Percentiles rank a stretch among this genome's conserved stretches.
These are phyloP conservation scores for Lactuca sativa DNA, from an alignment of 129 eudicot species.

Conservation along the genomic window DNA sequence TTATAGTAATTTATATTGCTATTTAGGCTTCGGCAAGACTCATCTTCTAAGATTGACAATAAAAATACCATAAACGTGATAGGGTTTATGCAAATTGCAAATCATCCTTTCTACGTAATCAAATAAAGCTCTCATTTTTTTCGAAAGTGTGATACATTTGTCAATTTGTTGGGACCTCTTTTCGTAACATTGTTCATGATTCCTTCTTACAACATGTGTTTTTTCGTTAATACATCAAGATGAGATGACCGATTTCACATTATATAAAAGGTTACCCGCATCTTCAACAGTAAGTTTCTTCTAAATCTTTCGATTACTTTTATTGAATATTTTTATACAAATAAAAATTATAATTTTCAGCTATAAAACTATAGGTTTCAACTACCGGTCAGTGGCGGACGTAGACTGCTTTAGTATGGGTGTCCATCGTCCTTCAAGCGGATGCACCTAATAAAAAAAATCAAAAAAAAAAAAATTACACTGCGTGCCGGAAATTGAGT, in stretches of 20 bases:
- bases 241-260: not conserved
- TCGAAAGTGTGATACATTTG: not conserved
- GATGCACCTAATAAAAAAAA: too few relatives aligned
- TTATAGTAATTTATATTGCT: constrained; percentile 4
- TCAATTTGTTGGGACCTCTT: not conserved
- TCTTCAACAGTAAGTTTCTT: too few relatives aligned
- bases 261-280: not conserved
- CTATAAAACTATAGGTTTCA: too few relatives aligned
- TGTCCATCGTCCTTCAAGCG: too few relatives aligned
- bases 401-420: too few relatives aligned
- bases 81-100: not conserved
- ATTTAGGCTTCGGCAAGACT: not conserved
- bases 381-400: too few relatives aligned
- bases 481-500: too few relatives aligned
- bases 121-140: not conserved
- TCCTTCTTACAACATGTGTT: not conserved
- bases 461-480: too few relatives aligned
- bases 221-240: not conserved
- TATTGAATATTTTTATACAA: too few relatives aligned
- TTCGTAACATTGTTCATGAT: not conserved
- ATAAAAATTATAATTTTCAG: too few relatives aligned
- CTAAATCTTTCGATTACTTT: too few relatives aligned
- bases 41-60: not conserved
- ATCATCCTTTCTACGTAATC: not conserved
- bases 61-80: not conserved